A percentile compares a stretch with the other conserved stretches of the same genome.
Conservation (phyloP, 164 flowering plant species). For the Echeveria elegans region DNA sequence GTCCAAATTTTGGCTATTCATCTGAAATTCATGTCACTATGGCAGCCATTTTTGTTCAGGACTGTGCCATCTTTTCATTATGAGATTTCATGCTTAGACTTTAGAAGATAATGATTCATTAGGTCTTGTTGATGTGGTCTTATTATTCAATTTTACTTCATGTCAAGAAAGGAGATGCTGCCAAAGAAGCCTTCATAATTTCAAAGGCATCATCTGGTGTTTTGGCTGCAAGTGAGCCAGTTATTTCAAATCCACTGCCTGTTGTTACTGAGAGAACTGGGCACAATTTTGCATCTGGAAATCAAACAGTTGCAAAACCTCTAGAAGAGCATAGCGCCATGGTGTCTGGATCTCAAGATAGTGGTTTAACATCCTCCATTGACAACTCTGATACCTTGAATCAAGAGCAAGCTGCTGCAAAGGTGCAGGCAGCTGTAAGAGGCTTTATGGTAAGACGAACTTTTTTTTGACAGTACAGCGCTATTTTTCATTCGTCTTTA, state of each 20-base stretch:
- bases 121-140: neutral
- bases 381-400: slow-evolving; percentile 22
- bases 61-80: too few species aligned
- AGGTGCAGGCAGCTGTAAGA: slow-evolving; percentile 57
- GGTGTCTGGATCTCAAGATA: slow-evolving; percentile 13
- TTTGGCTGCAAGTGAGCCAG: slow-evolving; percentile 14
- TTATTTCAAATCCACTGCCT: slow-evolving; percentile 11
- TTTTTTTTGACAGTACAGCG: neutral
- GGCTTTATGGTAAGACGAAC: slow-evolving; percentile 50
- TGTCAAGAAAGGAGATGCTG: slow-evolving; percentile 24
- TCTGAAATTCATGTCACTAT: neutral
- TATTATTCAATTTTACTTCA: neutral
- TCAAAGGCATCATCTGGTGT: slow-evolving; percentile 24
- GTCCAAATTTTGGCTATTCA: neutral
- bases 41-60: too few species aligned
- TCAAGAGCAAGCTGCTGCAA: slow-evolving; percentile 43
- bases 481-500: neutral
- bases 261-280: slow-evolving; percentile 4
- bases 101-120: too few species aligned
- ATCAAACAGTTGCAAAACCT: slow-evolving; percentile 1
- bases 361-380: slow-evolving; percentile 13
- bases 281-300: slow-evolving; percentile 7
- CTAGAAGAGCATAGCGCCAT: slow-evolving; percentile 3
- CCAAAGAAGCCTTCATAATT: slow-evolving; percentile 23
- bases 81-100: too few species aligned